Conservation (phyloP, 176 grass and related monocot species). For the Ananas comosus region DNA sequence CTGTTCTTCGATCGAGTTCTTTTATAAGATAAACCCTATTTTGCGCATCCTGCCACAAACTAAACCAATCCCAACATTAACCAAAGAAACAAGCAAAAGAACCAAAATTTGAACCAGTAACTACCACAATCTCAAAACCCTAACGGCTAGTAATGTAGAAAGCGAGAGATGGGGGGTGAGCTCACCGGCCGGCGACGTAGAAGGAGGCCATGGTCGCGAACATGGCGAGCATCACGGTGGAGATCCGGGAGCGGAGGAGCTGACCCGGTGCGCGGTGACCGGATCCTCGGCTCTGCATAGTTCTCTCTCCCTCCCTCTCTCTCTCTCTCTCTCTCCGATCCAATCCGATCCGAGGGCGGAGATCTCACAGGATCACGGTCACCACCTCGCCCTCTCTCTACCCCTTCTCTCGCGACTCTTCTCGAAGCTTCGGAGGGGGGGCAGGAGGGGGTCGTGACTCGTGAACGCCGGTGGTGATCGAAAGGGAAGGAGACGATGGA, state of each 20-base stretch:
- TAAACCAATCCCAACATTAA: conserved; percentile 23
- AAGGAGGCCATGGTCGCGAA: conserved; percentile 92
- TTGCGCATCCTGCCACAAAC: conserved; percentile 90
- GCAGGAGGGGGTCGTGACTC: not conserved
- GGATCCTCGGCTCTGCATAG: conserved; percentile 83
- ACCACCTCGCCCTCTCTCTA: not conserved
- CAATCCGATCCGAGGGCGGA: conserved; percentile 1
- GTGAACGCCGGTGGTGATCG: too few relatives aligned
- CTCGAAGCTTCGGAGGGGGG: conserved; percentile 22
- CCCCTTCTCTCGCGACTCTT: not conserved
- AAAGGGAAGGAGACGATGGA: too few relatives aligned
- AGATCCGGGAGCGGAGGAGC: conserved; percentile 50
- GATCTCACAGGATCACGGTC: not conserved
- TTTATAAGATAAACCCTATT: conserved; percentile 81
- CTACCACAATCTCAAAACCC: not conserved
- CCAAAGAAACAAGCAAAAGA: not conserved
- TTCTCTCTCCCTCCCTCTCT: conserved; percentile 7
- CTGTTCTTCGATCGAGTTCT: conserved; percentile 76
- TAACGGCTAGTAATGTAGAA: not conserved
- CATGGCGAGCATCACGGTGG: conserved; percentile 81
- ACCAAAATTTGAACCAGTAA: not conserved
- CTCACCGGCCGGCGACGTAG: conserved; percentile 88
- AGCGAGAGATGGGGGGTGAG: not conserved
- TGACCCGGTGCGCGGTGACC: conserved; percentile 28
- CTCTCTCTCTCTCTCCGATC: not conserved